Evolutionary conservation across 306 rosid genomes (phyloP).

Genomic region (Ochetophila trinervis): DNA sequence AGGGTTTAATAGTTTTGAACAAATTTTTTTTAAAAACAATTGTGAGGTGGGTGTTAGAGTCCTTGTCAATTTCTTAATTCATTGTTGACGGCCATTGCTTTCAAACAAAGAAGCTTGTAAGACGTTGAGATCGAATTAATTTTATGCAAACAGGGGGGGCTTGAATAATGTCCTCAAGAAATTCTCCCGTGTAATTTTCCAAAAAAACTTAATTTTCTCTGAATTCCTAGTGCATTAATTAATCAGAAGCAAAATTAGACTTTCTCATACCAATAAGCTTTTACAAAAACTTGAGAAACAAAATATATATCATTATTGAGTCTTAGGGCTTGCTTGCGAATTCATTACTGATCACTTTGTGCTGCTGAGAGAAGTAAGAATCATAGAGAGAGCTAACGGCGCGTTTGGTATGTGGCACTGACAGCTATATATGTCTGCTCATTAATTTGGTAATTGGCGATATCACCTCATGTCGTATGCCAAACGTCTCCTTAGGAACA

Average conservation of each 20-base stretch:
- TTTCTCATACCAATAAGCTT: too few species aligned
- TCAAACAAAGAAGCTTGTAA: not conserved
- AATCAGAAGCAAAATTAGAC: too few species aligned
- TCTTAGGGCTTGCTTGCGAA: too few species aligned
- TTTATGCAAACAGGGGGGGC: not conserved
- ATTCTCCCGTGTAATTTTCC: not conserved
- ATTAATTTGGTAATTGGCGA: not conserved
- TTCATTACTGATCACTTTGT: too few species aligned
- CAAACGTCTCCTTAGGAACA: not conserved
- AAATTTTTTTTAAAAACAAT: too few species aligned
- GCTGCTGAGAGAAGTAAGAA: not conserved
- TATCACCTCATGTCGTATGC: not conserved
- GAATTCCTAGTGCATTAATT: too few species aligned
- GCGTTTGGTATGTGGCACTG: not conserved
- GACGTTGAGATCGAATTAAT: not conserved
- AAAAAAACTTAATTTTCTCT: too few species aligned
- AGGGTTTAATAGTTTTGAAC: too few species aligned
- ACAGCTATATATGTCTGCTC: not conserved
- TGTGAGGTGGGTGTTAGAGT: conserved; percentile 6
- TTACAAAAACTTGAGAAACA: too few species aligned
- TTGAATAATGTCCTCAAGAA: not conserved
- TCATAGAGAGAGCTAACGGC: not conserved
- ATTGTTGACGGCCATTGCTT: conserved; percentile 6
- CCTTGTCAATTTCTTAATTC: conserved; percentile 16
- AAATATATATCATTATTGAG: too few species aligned